Base-by-base conservation (phyloP, 116 monocot species). In the Cymodocea nodosa region DNA sequence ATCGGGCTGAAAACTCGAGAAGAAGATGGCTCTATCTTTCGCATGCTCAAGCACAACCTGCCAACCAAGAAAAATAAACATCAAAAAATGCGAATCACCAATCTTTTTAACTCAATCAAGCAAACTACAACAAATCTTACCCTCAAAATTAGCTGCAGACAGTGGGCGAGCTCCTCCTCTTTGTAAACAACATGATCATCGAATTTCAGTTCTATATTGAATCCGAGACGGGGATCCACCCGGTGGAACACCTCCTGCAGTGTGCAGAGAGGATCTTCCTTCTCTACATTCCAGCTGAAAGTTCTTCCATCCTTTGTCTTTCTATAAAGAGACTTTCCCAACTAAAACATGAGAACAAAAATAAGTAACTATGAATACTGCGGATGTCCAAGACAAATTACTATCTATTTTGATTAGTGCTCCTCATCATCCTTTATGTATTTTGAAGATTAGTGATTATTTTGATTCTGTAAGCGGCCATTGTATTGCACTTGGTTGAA, bases 1-100 rank as follows among this genome's bases (percentile, higher is more conserved):
- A 53, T 94, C 94, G 0, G 94, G 89, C 37, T 94, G 94, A 78
- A 94, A 94, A 51, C 75, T 84, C 7, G 94, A 94, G 79, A 94
- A 94, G 36, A 94, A 72, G 64, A 94, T 71, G 3, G 80, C 62
- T 56, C 94, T 80, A 1, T 66, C 80, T 9, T 77, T 70, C 15
- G 78, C 78, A 64, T 67, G 76, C 25, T 86, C 65, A 37, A 71
- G 82, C 9, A 84, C 82, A 20, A 84, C 89, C 89, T 94, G 63
- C 50, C 34, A 50, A 52, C 24, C 9, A 24, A 25, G 39, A 64
- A 44, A 17, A 62, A 7, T 11, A 37, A 39, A 11, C 19, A 14
- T 44, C 19, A 49, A 13, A 20, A 23, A 64, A 14, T 11, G 20
- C 48, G 6, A 20, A 4, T 20, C 44, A 23, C 4, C 19, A 24